Evolutionary conservation across 257 asterid species (phyloP), one percentile per base, ranked within the genome.

Genomic region (Fraxinus anomala): DNA sequence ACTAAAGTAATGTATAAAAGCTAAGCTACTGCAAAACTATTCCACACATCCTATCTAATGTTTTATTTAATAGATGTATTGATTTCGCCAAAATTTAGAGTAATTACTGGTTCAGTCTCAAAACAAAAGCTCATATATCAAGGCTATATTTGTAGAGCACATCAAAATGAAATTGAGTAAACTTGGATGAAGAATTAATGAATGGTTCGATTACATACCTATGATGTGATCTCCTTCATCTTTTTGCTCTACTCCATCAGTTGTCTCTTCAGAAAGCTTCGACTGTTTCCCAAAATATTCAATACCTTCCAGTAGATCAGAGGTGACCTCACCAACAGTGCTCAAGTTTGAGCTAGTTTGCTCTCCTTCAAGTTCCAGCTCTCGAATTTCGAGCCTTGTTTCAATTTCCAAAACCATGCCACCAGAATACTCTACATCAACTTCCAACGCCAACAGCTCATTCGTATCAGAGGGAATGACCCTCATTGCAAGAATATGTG

Each of bases 361-460:
- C 78, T 84, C 97, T 56, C 87, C 91, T 84, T 89, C 88, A 76
- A 80, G n/a, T 80, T 94, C 96, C 24, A 93, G 88, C 78, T 95
- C 97, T 79, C 79, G 93, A 83, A 93, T 87, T 89, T 93, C 94
- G 81, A 95, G 89, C 92, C 98, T 90, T 49, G 99, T 90, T 83
- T 88, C 97, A 81, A 91, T 80, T 75, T 86, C 92, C 77, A 95
- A 85, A 76, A 87, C 76, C 74, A 91, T 87, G 82, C 94, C 93
- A 56, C 99, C 99, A 79, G 86, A 70, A 83, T 91, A 95, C 72
- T 93, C 97, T 61, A 95, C 72, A 78, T 95, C 97, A 68, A 93
- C 76, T 88, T 95, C 99, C 44, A 91, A 71, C 80, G 94, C 90
- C 99, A 94, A 95, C 70, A 87, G 81, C 82, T 95, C 98, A 84